Evolutionary conservation across 1,284 basidiomycete genomes (phyloP).

Genomic region (Leucoagaricus sp.): DNA sequence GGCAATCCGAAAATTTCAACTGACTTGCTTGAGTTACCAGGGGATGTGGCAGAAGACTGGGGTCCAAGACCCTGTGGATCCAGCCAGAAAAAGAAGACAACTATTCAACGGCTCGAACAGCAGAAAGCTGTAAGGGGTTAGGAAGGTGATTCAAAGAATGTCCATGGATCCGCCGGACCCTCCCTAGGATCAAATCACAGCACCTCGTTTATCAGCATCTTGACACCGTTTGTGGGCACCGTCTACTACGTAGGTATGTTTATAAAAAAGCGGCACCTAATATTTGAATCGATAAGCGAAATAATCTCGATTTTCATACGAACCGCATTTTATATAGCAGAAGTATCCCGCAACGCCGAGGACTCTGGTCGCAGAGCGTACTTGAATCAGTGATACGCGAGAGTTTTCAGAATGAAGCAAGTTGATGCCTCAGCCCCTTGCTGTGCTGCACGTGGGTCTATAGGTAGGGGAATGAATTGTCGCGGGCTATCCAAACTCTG

Average conservation of each 20-base stretch:
- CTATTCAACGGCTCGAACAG: not conserved
- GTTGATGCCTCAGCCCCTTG: not conserved
- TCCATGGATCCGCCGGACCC: not conserved
- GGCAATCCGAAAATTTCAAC: not conserved
- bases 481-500: not conserved
- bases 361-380: not conserved
- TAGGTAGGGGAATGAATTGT: not conserved
- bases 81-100: too few species aligned
- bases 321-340: too few species aligned
- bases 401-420: not conserved
- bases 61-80: too few species aligned
- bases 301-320: not conserved
- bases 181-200: not conserved
- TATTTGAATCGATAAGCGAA: not conserved
- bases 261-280: not conserved
- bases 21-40: not conserved
- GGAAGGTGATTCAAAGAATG: not conserved
- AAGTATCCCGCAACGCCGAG: not conserved
- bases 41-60: not conserved
- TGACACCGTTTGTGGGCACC: not conserved
- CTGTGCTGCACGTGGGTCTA: not conserved
- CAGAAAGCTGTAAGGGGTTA: not conserved
- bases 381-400: not conserved
- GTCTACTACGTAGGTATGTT: not conserved
- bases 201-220: not conserved